Evolutionary conservation across 495 filamentous ascomycete genomes (phyloP).

Genomic region (Penicillium daleae): DNA sequence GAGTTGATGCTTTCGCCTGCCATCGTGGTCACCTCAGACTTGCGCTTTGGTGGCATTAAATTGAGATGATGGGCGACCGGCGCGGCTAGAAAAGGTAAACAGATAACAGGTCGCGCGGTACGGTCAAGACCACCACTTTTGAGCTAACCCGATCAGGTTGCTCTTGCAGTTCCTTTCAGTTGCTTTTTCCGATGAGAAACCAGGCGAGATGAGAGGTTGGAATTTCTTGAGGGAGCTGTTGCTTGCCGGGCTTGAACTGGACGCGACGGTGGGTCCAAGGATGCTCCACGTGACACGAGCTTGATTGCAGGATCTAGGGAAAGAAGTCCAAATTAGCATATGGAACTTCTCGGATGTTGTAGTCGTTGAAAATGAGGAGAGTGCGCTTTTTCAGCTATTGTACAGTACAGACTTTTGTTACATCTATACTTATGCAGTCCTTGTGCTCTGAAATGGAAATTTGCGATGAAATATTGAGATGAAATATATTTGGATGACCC

Average conservation of each 20-base stretch:
- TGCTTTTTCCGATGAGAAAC: too few species aligned
- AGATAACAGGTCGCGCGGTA: neutral
- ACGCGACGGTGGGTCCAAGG: constrained; percentile 24
- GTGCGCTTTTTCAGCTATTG: too few species aligned
- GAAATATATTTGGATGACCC: too few species aligned
- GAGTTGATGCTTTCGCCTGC: constrained; percentile 21
- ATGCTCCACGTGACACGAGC: constrained; percentile 12
- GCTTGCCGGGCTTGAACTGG: constrained; percentile 9
- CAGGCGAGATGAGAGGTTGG: neutral
- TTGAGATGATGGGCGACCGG: neutral
- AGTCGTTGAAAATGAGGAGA: too few species aligned
- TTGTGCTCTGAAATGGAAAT: too few species aligned
- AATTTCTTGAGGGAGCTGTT: constrained; percentile 4
- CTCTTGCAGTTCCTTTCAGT: too few species aligned
- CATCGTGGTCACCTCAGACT: constrained; percentile 28
- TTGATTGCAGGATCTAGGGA: neutral
- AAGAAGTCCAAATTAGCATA: too few species aligned
- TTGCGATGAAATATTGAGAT: too few species aligned
- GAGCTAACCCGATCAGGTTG: neutral
- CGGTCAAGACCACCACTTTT: neutral
- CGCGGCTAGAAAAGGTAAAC: constrained; percentile 3
- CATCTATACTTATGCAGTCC: too few species aligned
- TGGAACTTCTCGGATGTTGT: too few species aligned
- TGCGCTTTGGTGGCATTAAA: constrained; percentile 35
- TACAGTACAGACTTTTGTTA: too few species aligned